Conservation (phyloP, 1,139 yeast species). For the Geotrichum histeridarum region DNA sequence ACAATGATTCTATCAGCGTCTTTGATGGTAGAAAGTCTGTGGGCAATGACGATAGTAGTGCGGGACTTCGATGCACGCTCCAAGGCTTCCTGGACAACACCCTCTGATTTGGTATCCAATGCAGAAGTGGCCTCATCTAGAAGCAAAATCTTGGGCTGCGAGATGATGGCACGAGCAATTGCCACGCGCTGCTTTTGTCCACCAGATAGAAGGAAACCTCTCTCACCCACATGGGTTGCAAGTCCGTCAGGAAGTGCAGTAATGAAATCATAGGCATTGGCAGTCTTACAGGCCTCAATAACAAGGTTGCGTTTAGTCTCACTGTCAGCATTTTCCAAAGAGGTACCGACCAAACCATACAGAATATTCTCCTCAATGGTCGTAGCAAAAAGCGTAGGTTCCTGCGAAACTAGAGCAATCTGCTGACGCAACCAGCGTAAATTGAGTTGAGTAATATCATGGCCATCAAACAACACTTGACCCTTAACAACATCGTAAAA, state of each 20-base stretch:
- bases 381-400: conserved; percentile 76
- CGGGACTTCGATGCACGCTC: conserved; percentile 57
- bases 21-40: conserved; percentile 68
- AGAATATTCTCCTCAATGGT: conserved; percentile 73
- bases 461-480: conserved; percentile 59
- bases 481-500: conserved; percentile 64
- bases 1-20: conserved; percentile 45
- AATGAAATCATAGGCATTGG: conserved; percentile 43
- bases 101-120: conserved; percentile 64
- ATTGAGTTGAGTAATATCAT: conserved; percentile 57
- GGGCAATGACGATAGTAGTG: conserved; percentile 79
- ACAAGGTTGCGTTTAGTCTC: conserved; percentile 35
- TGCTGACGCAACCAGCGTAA: conserved; percentile 66
- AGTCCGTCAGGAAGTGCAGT: conserved; percentile 40
- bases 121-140: conserved; percentile 82
- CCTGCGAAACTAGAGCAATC: conserved; percentile 88
- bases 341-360: conserved; percentile 60
- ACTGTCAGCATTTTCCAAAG: conserved; percentile 43
- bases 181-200: conserved; percentile 92
- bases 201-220: conserved; percentile 58
- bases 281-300: conserved; percentile 38
- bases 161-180: conserved; percentile 71
- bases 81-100: conserved; percentile 46
- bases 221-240: conserved; percentile 53
- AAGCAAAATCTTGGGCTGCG: conserved; percentile 56